These are phyloP conservation scores for Tuber indicum DNA, from an alignment of 495 filamentous ascomycete genomes.

Conservation along the genomic window DNA sequence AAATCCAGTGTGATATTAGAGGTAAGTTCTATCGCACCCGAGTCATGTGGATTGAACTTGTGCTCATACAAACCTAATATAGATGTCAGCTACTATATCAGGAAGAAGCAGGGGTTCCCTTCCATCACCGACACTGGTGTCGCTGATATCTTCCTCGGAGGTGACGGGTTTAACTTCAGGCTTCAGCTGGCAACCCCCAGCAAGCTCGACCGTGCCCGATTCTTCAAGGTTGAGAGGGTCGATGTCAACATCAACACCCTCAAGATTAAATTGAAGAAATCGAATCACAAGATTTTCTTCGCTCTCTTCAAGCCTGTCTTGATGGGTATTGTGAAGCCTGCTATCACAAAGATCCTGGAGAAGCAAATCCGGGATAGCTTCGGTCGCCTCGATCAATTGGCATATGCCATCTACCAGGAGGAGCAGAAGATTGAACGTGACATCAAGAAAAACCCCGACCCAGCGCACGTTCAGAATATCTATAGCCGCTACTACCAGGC, in stretches of 20 bases:
- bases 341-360: slow-evolving; percentile 77
- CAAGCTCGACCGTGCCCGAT: slow-evolving; percentile 65
- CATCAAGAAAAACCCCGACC: slow-evolving; percentile 55
- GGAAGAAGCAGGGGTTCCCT: slow-evolving; percentile 93
- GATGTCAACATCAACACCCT: slow-evolving; percentile 77
- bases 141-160: slow-evolving; percentile 82
- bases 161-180: slow-evolving; percentile 84
- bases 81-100: slow-evolving; percentile 92
- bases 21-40: slow-evolving; percentile 35
- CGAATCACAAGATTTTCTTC: slow-evolving; percentile 89
- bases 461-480: slow-evolving; percentile 73
- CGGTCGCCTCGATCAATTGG: slow-evolving; percentile 59
- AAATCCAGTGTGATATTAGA: slow-evolving; percentile 77
- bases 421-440: slow-evolving; percentile 65
- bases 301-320: slow-evolving; percentile 79
- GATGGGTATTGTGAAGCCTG: slow-evolving; percentile 74
- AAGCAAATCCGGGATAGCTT: slow-evolving; percentile 77
- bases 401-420: slow-evolving; percentile 72
- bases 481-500: slow-evolving; percentile 77
- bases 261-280: slow-evolving; percentile 85
- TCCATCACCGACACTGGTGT: slow-evolving; percentile 81
- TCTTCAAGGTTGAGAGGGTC: slow-evolving; percentile 91
- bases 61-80: slow-evolving; percentile 5
- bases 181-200: slow-evolving; percentile 79
- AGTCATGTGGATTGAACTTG: slow-evolving; percentile 16